Percentiles rank a stretch among this genome's conserved stretches.
These are phyloP conservation scores for Sisymbrium altissimum DNA, from an alignment of 345 rosid genomes.

Conservation along the genomic window DNA sequence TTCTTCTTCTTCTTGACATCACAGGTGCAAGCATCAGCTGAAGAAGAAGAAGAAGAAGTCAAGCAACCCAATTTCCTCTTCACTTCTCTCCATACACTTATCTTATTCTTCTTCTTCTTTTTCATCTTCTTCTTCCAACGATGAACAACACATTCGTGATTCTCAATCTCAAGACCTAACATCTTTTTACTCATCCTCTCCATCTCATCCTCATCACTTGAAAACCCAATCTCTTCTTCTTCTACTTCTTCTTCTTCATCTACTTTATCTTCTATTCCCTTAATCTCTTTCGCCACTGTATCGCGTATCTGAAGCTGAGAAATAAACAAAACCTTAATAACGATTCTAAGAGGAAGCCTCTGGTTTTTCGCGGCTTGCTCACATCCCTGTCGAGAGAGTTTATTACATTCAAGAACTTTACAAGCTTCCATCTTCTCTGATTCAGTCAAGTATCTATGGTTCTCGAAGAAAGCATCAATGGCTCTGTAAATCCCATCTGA, in stretches of 20 bases:
- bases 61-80: slow-evolving; percentile 89
- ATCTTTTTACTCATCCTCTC: slow-evolving; percentile 42
- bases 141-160: slow-evolving; percentile 30
- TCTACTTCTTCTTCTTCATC: slow-evolving; percentile 30
- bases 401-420: slow-evolving; percentile 54
- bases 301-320: slow-evolving; percentile 66
- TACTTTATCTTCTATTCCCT: slow-evolving; percentile 21
- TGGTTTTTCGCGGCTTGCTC: slow-evolving; percentile 62
- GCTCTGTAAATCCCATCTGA: slow-evolving; percentile 74
- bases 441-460: slow-evolving; percentile 55
- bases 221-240: slow-evolving; percentile 25
- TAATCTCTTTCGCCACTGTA: slow-evolving; percentile 37
- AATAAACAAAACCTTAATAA: slow-evolving; percentile 48
- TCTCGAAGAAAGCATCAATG: slow-evolving; percentile 62
- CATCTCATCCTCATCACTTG: slow-evolving; percentile 24
- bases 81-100: slow-evolving; percentile 65
- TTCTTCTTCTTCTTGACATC: slow-evolving; percentile 11
- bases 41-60: slow-evolving; percentile 23
- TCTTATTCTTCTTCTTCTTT: slow-evolving; percentile 35
- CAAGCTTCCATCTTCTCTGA: slow-evolving; percentile 67
- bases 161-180: slow-evolving; percentile 47
- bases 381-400: slow-evolving; percentile 61
- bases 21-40: slow-evolving; percentile 24
- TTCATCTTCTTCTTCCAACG: slow-evolving; percentile 6
- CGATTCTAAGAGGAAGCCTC: slow-evolving; percentile 60